phyloP scores from a whole-genome alignment of 768 basidiomycete species.

The Mycena leptocephala region DNA sequence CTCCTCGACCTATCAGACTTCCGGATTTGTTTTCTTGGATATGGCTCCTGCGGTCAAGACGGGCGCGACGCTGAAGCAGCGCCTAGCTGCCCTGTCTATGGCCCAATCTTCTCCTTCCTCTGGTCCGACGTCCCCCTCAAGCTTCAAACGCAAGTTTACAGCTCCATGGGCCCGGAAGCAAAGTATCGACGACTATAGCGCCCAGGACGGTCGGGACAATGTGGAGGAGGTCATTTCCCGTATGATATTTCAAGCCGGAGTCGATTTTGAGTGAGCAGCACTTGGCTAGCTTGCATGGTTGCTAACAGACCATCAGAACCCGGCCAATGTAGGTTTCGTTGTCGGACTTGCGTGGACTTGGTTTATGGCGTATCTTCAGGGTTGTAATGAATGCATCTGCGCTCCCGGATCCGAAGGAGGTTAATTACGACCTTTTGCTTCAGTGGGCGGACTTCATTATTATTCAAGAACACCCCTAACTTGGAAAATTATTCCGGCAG shows the following conservation, averaged over 20 bases:
- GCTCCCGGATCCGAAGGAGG: constrained; percentile 83
- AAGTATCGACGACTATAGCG: constrained; percentile 15
- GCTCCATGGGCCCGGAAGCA: constrained; percentile 32
- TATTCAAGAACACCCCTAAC: constrained; percentile 30
- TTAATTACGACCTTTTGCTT: constrained; percentile 85
- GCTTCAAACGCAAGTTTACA: constrained; percentile 33
- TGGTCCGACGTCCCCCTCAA: constrained; percentile 21
- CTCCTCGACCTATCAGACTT: neutral
- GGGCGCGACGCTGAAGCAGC: constrained; percentile 32
- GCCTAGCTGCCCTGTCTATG: constrained; percentile 27
- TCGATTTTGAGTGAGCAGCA: constrained; percentile 85
- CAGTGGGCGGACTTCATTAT: constrained; percentile 63
- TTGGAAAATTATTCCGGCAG: constrained; percentile 52
- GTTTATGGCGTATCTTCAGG: constrained; percentile 58
- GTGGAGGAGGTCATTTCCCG: constrained; percentile 78
- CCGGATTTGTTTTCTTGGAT: neutral
- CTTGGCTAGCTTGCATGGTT: constrained; percentile 8
- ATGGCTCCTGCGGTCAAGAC: constrained; percentile 36
- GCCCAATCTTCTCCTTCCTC: constrained; percentile 28
- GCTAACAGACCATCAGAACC: constrained; percentile 66
- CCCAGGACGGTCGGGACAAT: constrained; percentile 55
- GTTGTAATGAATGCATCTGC: constrained; percentile 89
- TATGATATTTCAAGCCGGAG: constrained; percentile 91
- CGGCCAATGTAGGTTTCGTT: constrained; percentile 81
- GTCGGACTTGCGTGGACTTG: constrained; percentile 7